A percentile compares a stretch with the other conserved stretches of the same genome.
phyloP scores from a whole-genome alignment of 73 alveolate species.

The Paramecium sonneborni region DNA sequence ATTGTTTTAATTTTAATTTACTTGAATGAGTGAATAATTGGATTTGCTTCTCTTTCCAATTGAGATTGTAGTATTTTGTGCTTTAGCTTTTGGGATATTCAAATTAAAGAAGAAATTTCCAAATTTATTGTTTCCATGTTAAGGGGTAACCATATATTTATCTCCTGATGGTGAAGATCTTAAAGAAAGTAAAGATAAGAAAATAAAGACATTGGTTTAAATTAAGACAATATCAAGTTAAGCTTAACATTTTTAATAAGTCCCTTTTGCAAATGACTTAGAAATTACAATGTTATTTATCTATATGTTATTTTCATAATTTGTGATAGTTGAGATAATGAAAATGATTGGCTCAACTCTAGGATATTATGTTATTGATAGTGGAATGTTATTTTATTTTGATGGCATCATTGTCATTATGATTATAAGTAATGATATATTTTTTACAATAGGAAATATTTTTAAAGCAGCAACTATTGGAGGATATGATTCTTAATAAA shows the following conservation, averaged over 20 bases:
- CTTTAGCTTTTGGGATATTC: neutral
- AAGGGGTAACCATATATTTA: neutral
- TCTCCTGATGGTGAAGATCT: neutral
- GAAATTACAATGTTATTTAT: neutral
- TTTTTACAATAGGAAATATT: neutral
- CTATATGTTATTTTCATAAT: neutral
- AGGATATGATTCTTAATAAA: conserved; percentile 32
- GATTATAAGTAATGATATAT: neutral
- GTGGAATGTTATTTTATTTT: conserved; percentile 53
- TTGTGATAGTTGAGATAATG: neutral
- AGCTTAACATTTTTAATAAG: neutral
- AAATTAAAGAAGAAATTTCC: neutral
- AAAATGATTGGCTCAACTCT: neutral
- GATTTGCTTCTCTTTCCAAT: neutral
- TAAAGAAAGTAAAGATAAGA: neutral
- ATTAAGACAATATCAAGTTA: neutral
- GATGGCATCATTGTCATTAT: neutral
- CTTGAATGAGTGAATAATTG: neutral
- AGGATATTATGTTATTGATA: neutral
- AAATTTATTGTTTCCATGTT: neutral
- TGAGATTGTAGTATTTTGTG: neutral
- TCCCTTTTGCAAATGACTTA: neutral
- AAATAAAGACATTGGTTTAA: neutral
- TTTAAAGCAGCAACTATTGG: conserved; percentile 17
- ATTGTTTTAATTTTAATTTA: neutral